Base-by-base conservation (phyloP, 1,284 basidiomycete genomes). In the Ceratobasidium sp. region DNA sequence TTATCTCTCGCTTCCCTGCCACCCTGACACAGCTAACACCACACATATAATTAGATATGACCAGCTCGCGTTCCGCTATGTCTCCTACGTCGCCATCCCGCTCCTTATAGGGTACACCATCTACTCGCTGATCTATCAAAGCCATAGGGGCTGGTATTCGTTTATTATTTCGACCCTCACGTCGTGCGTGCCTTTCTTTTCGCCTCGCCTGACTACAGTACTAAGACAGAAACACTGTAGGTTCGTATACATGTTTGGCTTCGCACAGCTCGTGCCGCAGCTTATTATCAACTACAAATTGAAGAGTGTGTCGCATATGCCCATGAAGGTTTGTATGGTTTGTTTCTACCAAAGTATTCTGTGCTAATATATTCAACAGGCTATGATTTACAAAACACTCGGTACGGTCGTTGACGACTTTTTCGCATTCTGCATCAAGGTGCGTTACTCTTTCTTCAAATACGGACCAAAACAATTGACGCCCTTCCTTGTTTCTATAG, bases 261-360 rank as follows among this genome's bases (percentile, higher is more conserved):
- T 99, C 85, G 96, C 92, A 56, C 96, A 97, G 87, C 89, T 98
- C 52, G 87, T 98, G 73, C 96, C 96, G 57, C 96, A 97, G 84
- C 85, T 98, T 75, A 95, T 96, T 83, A 96, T 97, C 87, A 97
- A 98, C 87, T 98, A 97, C 88, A 97, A 98, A 85, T 89, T 97
- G 80, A 97, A 97, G 91, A 94, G 91, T 83, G 95, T 96, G 52
- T 92, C 95, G 52, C 96, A 97, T 83, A 95, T 97, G 92, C 95
- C 94, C 12, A 95, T 97, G 92, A 98, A 97, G 85, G 71, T 75
- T 7, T 17, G 48, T 33, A n/a, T 6, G 15, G 33, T 42, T 52
- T 38, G 9, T 38, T 7, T 15, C 48, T 44, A 67, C 54, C 20
- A 54, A 38, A 33, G 20, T 5, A 48, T 15, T 33, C n/a, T 6